Evolutionary conservation across 495 filamentous ascomycete species (phyloP).

Genomic region (Penicillium canescens): DNA sequence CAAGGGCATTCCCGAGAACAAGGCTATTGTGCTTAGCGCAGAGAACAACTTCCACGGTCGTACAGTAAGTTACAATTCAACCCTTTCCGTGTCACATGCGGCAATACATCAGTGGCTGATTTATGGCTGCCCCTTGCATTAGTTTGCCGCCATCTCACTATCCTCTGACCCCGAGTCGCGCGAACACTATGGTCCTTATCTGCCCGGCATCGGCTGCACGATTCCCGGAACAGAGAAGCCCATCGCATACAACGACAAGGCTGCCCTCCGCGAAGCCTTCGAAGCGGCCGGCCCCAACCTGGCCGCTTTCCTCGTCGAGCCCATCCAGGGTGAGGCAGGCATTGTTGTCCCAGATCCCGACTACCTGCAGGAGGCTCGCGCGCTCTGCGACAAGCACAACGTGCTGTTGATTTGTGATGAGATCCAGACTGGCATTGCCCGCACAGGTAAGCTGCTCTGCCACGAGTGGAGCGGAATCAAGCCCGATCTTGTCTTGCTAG

Average conservation of each 20-base stretch:
- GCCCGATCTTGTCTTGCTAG: constrained; percentile 90
- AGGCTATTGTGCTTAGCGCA: constrained; percentile 82
- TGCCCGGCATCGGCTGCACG: constrained; percentile 80
- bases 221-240: constrained; percentile 74
- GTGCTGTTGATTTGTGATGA: constrained; percentile 96
- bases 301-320: constrained; percentile 93
- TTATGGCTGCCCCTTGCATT: constrained; percentile 19
- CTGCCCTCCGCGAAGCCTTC: constrained; percentile 76
- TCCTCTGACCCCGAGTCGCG: constrained; percentile 93
- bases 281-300: constrained; percentile 79
- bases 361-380: constrained; percentile 80
- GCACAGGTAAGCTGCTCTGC: constrained; percentile 91
- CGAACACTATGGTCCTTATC: constrained; percentile 94
- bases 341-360: constrained; percentile 92
- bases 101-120: constrained; percentile 13
- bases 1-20: constrained; percentile 82
- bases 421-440: constrained; percentile 96
- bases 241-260: constrained; percentile 84
- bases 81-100: constrained; percentile 1
- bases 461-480: constrained; percentile 93
- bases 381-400: constrained; percentile 90
- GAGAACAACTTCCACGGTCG: constrained; percentile 95
- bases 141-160: constrained; percentile 95
- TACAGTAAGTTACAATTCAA: constrained; percentile 61
- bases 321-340: constrained; percentile 97